Evolutionary conservation across 2,329 filamentous ascomycete species (phyloP), one percentile per base, ranked within the genome.

Genomic region (Elsinoe perseae): DNA sequence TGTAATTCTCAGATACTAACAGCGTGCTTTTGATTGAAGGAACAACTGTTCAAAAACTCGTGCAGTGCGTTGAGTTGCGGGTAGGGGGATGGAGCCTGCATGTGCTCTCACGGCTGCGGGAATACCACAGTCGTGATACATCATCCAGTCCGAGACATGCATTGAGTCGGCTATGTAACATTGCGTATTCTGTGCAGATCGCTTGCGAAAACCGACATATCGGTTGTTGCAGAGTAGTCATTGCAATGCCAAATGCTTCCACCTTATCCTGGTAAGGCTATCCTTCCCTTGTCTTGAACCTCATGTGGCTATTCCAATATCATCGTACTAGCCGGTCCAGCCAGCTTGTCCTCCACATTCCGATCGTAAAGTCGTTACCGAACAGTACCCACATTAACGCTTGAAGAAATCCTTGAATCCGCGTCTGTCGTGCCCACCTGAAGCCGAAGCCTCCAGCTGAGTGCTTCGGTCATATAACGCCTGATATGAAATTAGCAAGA

Each of bases 401-500:
- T 57, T 60, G 56, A 60, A 60, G 16, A 60, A 34, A 16, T 60
- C 58, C 18, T 56, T 56, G 42, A 60, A 28, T 9, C 56, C 56
- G 16, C 52, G 54, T 40, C 56, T 23, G 40, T 60, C 56, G 18
- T 21, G 40, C 7, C 18, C 30, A 20, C 30, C 32, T n/a, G 57
- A 53, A 56, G 23, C 36, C 27, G 40, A 32, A 8, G 57, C 40
- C 20, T 60, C 58, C 3, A 60, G 34, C 7, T 50, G 42, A 9
- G 43, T 30, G 40, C 58, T 60, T 16, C 58, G 56, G 25, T 60
- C 58, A n/a, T 58, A 60, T 34, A 60, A 38, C n/a, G 56, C 58
- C 58, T 60, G 21, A 12, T 7, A 50, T 1, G 20, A 12, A n/a
- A 53, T 60, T 21, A 60, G 56, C 36, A 14, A 23, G 25, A 18